A percentile compares a stretch with the other conserved stretches of the same genome.
Evolutionary conservation across 192 early-diverging fungal species (phyloP).

Genomic region (Chytriomyces hyalinus): DNA sequence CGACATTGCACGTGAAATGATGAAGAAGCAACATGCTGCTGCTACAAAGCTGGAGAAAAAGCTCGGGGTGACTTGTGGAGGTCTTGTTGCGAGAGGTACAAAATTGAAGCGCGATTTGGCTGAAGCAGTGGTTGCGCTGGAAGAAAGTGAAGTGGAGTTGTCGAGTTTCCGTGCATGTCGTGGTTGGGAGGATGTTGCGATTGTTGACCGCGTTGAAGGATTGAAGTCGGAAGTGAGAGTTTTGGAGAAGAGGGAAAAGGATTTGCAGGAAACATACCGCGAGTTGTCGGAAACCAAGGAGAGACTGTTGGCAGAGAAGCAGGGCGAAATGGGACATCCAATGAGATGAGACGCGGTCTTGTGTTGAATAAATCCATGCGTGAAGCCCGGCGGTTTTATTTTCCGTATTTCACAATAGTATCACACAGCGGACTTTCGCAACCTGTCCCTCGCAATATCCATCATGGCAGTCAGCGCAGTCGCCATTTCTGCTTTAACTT

Average conservation of each 20-base stretch:
- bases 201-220: conserved; percentile 56
- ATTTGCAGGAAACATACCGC: conserved; percentile 73
- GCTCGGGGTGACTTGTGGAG: conserved; percentile 77
- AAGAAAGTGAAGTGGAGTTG: conserved; percentile 30
- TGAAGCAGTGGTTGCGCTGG: conserved; percentile 27
- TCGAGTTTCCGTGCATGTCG: conserved; percentile 38
- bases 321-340: too few species aligned
- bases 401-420: background rate
- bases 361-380: too few species aligned
- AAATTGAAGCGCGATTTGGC: conserved; percentile 63
- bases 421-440: background rate
- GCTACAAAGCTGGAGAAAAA: conserved; percentile 90
- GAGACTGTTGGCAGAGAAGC: conserved; percentile 21
- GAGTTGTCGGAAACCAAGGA: conserved; percentile 60
- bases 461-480: conserved; percentile 35
- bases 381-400: too few species aligned
- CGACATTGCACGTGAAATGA: conserved; percentile 66
- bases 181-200: conserved; percentile 42
- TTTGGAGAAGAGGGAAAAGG: conserved; percentile 58
- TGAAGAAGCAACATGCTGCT: conserved; percentile 74
- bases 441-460: conserved; percentile 19
- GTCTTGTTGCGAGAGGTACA: conserved; percentile 76
- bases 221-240: conserved; percentile 58
- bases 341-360: too few species aligned
- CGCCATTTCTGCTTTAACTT: conserved; percentile 10